Conservation (phyloP, 2,329 filamentous ascomycete species). For the Aspergillus sp. region DNA sequence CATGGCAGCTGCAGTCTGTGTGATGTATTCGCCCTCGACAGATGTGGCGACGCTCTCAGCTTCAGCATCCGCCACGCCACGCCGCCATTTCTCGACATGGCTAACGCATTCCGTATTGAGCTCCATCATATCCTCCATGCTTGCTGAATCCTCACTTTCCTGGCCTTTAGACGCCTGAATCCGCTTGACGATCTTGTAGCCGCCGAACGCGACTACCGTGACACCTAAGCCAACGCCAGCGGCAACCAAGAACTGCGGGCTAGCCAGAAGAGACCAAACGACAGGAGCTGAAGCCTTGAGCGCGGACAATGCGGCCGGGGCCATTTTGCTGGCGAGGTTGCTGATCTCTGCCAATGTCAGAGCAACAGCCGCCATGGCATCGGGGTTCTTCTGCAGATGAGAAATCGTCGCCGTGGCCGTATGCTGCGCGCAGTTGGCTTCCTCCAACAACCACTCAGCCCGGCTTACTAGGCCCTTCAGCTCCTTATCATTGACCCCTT, state of each 20-base stretch:
- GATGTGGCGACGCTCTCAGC: constrained; percentile 48
- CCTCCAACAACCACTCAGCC: constrained; percentile 69
- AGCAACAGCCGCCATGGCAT: constrained; percentile 87
- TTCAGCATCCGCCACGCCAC: constrained; percentile 52
- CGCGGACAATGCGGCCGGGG: constrained; percentile 63
- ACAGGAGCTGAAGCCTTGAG: constrained; percentile 76
- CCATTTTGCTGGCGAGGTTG: constrained; percentile 70
- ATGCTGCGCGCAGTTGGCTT: constrained; percentile 81
- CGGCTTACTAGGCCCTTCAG: constrained; percentile 60
- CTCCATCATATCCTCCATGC: constrained; percentile 50
- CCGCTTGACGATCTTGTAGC: constrained; percentile 93
- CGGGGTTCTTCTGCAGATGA: constrained; percentile 70
- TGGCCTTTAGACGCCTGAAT: constrained; percentile 47
- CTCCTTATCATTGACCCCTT: constrained; percentile 45
- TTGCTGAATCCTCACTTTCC: constrained; percentile 14
- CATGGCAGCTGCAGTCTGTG: constrained; percentile 45
- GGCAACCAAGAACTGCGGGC: constrained; percentile 89
- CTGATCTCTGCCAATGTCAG: constrained; percentile 87
- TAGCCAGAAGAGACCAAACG: constrained; percentile 75
- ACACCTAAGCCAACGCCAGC: constrained; percentile 81
- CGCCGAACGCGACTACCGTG: constrained; percentile 91
- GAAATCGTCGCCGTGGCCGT: constrained; percentile 73
- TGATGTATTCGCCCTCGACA: constrained; percentile 58
- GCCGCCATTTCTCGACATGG: constrained; percentile 53
- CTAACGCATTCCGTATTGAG: constrained; percentile 43